Percentiles rank a stretch among this genome's conserved stretches.
These are phyloP conservation scores for Warburgia ugandensis DNA, from an alignment of 164 flowering plant species.

Conservation along the genomic window DNA sequence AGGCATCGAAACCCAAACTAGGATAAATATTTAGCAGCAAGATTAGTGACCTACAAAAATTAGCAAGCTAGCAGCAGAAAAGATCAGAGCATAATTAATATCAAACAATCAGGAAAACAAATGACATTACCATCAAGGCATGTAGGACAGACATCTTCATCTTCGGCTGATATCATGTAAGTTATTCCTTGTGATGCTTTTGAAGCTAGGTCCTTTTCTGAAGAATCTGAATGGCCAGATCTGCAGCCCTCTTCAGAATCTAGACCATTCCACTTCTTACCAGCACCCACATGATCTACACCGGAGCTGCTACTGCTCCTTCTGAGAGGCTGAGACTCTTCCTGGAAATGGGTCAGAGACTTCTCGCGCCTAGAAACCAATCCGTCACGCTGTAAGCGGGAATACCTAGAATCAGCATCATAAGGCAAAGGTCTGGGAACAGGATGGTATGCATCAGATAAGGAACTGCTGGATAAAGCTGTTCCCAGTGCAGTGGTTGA, in stretches of 20 bases:
- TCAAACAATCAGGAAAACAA: background rate
- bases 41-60: too few species aligned
- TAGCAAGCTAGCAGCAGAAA: too few species aligned
- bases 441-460: conserved; percentile 19
- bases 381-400: conserved; percentile 46
- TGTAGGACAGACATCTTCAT: conserved; percentile 68
- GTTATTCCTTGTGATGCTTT: conserved; percentile 28
- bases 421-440: conserved; percentile 28
- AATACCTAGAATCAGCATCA: conserved; percentile 46
- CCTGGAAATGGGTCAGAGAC: conserved; percentile 44
- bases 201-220: conserved; percentile 27
- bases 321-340: conserved; percentile 45
- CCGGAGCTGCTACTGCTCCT: conserved; percentile 24
- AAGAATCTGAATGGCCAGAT: conserved; percentile 27
- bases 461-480: conserved; percentile 25
- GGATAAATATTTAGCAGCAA: too few species aligned
- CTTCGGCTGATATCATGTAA: conserved; percentile 37
- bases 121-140: conserved; percentile 55
- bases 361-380: conserved; percentile 60
- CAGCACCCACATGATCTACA: conserved; percentile 24
- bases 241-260: conserved; percentile 39
- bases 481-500: conserved; percentile 28
- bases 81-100: background rate
- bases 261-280: conserved; percentile 35
- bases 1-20: too few species aligned